These are phyloP conservation scores for Taiozyma sp. DNA, from an alignment of 1,139 yeast species.

Conservation along the genomic window DNA sequence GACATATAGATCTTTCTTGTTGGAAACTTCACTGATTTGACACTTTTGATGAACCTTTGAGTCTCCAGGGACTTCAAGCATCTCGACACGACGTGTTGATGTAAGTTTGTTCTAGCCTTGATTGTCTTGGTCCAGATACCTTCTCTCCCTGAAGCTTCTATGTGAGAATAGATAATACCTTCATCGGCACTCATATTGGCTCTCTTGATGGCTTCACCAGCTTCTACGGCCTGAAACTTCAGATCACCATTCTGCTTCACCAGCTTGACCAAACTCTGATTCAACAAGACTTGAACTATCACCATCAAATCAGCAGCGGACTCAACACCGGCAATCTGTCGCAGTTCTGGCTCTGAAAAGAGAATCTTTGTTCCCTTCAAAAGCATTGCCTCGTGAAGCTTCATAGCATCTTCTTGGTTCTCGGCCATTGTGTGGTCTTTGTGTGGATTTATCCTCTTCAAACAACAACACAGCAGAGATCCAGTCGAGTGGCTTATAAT, in stretches of 20 bases:
- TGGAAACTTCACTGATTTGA: conserved; percentile 92
- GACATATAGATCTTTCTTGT: conserved; percentile 95
- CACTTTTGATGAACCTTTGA: conserved; percentile 82
- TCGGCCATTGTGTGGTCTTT: conserved; percentile 4
- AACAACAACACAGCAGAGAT: too few relatives aligned
- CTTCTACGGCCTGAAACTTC: conserved; percentile 67
- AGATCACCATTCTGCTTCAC: conserved; percentile 59
- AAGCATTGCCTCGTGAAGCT: conserved; percentile 19
- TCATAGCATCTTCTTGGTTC: conserved; percentile 10
- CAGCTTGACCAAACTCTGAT: conserved; percentile 61
- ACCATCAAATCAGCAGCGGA: conserved; percentile 42
- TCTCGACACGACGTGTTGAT: conserved; percentile 84
- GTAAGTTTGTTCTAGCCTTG: conserved; percentile 85
- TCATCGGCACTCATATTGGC: conserved; percentile 81
- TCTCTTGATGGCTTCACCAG: conserved; percentile 63
- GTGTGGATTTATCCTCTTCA: background rate
- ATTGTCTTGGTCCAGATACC: conserved; percentile 96
- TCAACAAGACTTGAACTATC: conserved; percentile 60
- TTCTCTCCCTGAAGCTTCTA: conserved; percentile 90
- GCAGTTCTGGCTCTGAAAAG: conserved; percentile 18
- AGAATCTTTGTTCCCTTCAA: conserved; percentile 11
- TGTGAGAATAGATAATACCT: conserved; percentile 83
- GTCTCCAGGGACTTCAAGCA: conserved; percentile 79
- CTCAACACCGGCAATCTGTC: conserved; percentile 13
- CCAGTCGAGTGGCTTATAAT: too few relatives aligned